Base-by-base conservation (phyloP, 352 stramenopile species). In the Albugo laibachii region DNA sequence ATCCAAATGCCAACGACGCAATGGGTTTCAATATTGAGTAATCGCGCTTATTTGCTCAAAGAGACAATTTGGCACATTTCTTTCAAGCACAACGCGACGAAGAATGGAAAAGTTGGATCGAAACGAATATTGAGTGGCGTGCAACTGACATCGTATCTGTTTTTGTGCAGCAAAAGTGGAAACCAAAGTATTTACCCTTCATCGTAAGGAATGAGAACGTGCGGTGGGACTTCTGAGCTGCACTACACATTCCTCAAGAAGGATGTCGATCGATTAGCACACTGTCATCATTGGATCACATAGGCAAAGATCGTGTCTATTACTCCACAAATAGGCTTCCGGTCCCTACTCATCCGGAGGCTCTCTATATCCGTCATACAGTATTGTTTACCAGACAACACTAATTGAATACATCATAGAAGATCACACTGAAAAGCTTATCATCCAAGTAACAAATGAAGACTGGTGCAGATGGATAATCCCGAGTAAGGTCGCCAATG, bases 401-500 rank as follows among this genome's bases (percentile, higher is more conserved):
- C 55, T 88, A 37, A 31, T 80, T 5, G 59, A 55, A 2, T 71
- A 79, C 50, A 58, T 86, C 41, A 59, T 85, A 13, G 72, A 85
- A 18, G 73, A 85, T 52, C 73, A 74, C 59, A 70, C 66, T 5
- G 36, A 66, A 36, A 40, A 50, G 1, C 65, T 81, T 13, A 35
- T 89, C 18, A 67, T 54, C 13, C 60, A 65, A 16, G n/a, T 83
- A 39, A 75, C 66, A 18, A 86, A 80, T 49, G 21, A 15, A 2
- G 73, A 83, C 48, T 86, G 73, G 77, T 82, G 79, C 58, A 60
- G 68, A 16, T 89, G 73, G 73, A 58, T 89, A 51, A 45, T 66
- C 14, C 42, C 63, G n/a, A 86, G 86, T 60, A 62, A 65, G n/a
- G 62, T 14, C 56, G 57, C 20, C 83, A 69, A 42, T 65, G 82